Conservation (phyloP, 1,284 basidiomycete species). For the Tetrapyrgos nigripes region DNA sequence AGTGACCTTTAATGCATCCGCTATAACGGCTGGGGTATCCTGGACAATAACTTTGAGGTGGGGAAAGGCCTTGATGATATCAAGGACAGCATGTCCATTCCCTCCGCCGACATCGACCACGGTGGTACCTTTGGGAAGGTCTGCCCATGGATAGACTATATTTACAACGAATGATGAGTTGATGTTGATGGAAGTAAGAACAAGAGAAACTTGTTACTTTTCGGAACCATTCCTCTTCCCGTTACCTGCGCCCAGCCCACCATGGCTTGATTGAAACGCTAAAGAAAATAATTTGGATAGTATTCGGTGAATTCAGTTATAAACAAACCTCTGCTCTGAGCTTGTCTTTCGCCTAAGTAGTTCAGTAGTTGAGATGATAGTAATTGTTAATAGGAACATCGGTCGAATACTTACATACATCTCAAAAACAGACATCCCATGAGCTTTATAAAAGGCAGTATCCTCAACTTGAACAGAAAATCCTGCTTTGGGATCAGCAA, state of each 20-base stretch:
- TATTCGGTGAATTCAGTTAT: neutral
- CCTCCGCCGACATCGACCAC: slow-evolving; percentile 43
- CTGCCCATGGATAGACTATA: slow-evolving; percentile 35
- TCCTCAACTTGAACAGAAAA: slow-evolving; percentile 24
- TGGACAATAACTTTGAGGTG: slow-evolving; percentile 36
- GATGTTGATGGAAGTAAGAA: too few relatives aligned
- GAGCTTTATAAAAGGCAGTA: slow-evolving; percentile 28
- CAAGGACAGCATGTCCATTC: slow-evolving; percentile 33
- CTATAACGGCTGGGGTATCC: slow-evolving; percentile 33
- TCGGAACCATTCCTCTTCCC: slow-evolving; percentile 30
- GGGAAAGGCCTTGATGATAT: slow-evolving; percentile 31
- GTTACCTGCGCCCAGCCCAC: slow-evolving; percentile 32
- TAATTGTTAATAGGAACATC: neutral
- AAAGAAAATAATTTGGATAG: neutral
- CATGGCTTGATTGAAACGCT: slow-evolving; percentile 35
- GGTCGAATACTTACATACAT: slow-evolving; percentile 22
- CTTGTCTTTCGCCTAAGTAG: slow-evolving; percentile 3
- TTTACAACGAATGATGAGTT: neutral
- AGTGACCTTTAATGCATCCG: slow-evolving; percentile 21
- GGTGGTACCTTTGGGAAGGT: slow-evolving; percentile 25
- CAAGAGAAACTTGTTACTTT: slow-evolving; percentile 25
- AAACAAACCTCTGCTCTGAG: slow-evolving; percentile 10
- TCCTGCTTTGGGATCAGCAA: slow-evolving; percentile 30
- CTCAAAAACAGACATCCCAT: slow-evolving; percentile 28
- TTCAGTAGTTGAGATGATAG: neutral